Base-by-base conservation (phyloP, 164 flowering plant genomes). In the Vitis labrusca region DNA sequence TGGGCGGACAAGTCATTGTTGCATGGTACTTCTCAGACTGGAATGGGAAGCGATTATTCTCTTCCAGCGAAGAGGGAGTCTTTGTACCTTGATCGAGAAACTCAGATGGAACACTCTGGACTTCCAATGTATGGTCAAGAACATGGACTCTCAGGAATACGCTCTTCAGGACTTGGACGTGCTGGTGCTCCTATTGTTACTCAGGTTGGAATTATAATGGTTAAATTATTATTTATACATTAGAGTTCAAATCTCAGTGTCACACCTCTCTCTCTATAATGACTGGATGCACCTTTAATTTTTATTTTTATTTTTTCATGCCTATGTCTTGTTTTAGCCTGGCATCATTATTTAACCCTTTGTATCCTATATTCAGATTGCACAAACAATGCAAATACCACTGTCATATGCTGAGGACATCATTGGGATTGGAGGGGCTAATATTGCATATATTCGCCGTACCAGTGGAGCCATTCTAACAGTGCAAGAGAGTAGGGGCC, bases 381-480 rank as follows among this genome's bases (percentile, higher is more conserved):
- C 89, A 48, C 94, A 93, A 77, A 90, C 90, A 47, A 93, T 95
- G 98, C 99, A 95, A 85, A 84, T 95, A 61, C 99, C 99, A 9
- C 77, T 95, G 2, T 75, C 88, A 16, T 93, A 93, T 80, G 97
- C 97, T 16, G 99, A 91, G 79, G 95, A 89, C 69, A 93, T 95
- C 23, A 93, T 95, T 79, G 98, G 99, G n/a, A 72, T 86, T 75
- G 87, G 83, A 57, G 99, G 99, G 23, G 72, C 87, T 63, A 95
- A 91, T 74, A 95, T 95, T 76, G 97, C 84, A 8, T 87, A 85
- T 69, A 89, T 95, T 61, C 94, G 99, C 15, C 91, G 90, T 11
- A 82, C 87, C 3, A 93, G 98, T 77, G 95, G 98, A 60, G 98
- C 99, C 16, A 81, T 87, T 50, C 80, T 95, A 27, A 89, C 93